Base-by-base conservation (phyloP, 805 yeast genomes). In the Ogataea neopini region DNA sequence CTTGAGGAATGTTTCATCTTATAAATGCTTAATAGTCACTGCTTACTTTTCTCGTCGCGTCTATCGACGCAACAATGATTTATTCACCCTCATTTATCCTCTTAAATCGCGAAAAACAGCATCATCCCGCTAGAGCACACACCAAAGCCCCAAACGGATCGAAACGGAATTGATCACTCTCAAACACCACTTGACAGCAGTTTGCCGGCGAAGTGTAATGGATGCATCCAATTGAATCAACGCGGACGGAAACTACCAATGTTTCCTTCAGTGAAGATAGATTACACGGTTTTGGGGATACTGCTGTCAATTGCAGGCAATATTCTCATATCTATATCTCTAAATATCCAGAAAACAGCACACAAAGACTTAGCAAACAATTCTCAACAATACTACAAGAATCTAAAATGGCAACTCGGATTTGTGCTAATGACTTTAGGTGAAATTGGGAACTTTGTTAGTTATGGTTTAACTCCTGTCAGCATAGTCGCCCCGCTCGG, bases 401-500 rank as follows among this genome's bases (percentile, higher is more conserved):
- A 49, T 39, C 25, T 50, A 26, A 49, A 51, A 37, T 74, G 79
- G 77, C 71, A 73, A 68, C 32, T 66, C 2, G 80, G 79, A 1
- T 62, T 73, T 11, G 46, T 60, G 6, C 58, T 76, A 28, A 69
- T 75, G 70, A 62, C 73, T 11, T 44, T 63, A 3, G 80, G 81
- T 3, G 81, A 76, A 49, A 57, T 67, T 9, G 74, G 76, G 7
- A 76, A 74, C 53, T 74, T 76, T 49, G 57, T 76, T 8, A 77
- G 79, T 11, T 75, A 74, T 51, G 81, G 81, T 0, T 59, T 74
- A 37, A 73, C 76, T 0, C 77, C 78, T 0, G 75, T 75, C 4
- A 68, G 74, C 9, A 63, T 74, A 2, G 78, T 76, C 14, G 71
- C 77, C 4, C 79, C 81, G 0, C 49, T 76, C 26, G 81, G 81